Evolutionary conservation across 176 grass and related monocot species (phyloP).

Genomic region (Carex parvula): DNA sequence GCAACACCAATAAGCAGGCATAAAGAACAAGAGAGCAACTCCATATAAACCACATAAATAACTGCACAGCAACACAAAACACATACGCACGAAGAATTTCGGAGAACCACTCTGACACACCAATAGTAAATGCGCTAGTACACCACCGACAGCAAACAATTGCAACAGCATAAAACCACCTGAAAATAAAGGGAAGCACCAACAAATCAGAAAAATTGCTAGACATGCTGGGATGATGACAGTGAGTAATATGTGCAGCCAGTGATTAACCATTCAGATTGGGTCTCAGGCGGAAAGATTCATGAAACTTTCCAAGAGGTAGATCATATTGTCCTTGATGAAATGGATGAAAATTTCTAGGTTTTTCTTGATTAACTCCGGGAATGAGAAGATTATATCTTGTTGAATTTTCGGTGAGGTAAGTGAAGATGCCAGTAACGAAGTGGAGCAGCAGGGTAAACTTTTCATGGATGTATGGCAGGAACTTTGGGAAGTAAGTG

Average conservation of each 20-base stretch:
- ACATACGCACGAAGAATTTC: not conserved
- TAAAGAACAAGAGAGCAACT: not conserved
- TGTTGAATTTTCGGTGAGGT: not conserved
- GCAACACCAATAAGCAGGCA: not conserved
- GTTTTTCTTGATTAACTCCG: constrained; percentile 31
- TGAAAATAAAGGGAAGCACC: not conserved
- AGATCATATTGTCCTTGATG: not conserved
- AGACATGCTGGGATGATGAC: constrained; percentile 23
- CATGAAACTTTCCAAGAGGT: constrained; percentile 21
- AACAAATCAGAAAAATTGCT: not conserved
- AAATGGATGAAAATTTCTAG: not conserved
- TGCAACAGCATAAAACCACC: not conserved
- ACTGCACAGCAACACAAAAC: not conserved
- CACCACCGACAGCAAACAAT: not conserved
- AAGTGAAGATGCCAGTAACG: not conserved
- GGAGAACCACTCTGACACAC: not conserved
- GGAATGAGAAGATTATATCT: not conserved
- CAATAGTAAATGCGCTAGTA: not conserved
- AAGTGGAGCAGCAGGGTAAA: not conserved
- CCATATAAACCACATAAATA: not conserved
- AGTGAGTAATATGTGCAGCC: not conserved
- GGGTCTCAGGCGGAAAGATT: constrained; percentile 31
- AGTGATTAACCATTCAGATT: constrained; percentile 21
- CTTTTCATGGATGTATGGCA: not conserved
- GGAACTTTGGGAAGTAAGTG: not conserved